These are phyloP conservation scores for Penicillium oxalicum DNA, from an alignment of 2,329 filamentous ascomycete species.

Conservation along the genomic window DNA sequence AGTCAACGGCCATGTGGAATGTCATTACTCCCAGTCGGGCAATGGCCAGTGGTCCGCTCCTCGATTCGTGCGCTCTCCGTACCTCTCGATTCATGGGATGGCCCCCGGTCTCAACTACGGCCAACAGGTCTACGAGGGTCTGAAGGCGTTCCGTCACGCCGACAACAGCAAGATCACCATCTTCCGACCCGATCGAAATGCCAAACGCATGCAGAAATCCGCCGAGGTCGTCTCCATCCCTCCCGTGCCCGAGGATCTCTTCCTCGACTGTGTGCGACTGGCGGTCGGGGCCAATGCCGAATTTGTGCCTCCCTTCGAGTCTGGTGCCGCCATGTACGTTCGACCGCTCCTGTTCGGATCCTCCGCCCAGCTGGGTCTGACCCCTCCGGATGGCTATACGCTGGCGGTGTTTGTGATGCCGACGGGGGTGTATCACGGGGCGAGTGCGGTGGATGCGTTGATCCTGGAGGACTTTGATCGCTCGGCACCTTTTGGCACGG, in stretches of 20 bases:
- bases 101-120: conserved; percentile 93
- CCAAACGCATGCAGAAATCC: conserved; percentile 74
- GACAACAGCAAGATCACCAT: conserved; percentile 63
- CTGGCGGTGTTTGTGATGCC: conserved; percentile 88
- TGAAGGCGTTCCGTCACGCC: conserved; percentile 80
- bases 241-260: conserved; percentile 67
- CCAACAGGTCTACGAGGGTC: conserved; percentile 95
- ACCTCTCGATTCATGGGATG: conserved; percentile 88
- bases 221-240: conserved; percentile 80
- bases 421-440: conserved; percentile 89
- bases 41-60: conserved; percentile 70
- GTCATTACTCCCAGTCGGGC: conserved; percentile 68
- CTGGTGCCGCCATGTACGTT: conserved; percentile 87
- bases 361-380: conserved; percentile 78
- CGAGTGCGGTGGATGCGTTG: conserved; percentile 76
- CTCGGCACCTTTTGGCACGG: conserved; percentile 83
- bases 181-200: conserved; percentile 85
- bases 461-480: conserved; percentile 93
- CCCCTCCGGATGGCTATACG: conserved; percentile 83
- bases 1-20: conserved; percentile 92
- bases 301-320: conserved; percentile 83
- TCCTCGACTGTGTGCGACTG: conserved; percentile 68
- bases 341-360: conserved; percentile 84
- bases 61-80: conserved; percentile 74
- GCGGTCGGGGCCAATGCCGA: conserved; percentile 85